phyloP scores from a whole-genome alignment of 306 rosid genomes.

The Luffa aegyptiaca region DNA sequence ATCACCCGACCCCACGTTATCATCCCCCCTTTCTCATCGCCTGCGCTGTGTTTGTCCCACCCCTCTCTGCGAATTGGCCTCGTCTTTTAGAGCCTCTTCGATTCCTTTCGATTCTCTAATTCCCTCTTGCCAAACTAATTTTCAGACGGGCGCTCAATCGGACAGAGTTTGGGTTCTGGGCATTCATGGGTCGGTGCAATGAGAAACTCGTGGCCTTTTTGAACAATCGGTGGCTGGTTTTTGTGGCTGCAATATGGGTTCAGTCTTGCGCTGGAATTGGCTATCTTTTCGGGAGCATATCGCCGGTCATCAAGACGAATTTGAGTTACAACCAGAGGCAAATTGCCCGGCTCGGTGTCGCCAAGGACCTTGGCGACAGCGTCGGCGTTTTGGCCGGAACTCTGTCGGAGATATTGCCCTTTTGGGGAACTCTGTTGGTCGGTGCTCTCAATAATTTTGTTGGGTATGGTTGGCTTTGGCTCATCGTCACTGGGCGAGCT shows the following conservation, averaged over 20 bases:
- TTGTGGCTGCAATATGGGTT: slow-evolving; percentile 91
- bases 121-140: not conserved
- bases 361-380: slow-evolving; percentile 79
- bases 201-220: slow-evolving; percentile 38
- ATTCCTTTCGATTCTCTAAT: not conserved
- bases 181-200: slow-evolving; percentile 23
- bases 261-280: slow-evolving; percentile 94
- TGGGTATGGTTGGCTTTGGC: slow-evolving; percentile 88
- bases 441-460: slow-evolving; percentile 56
- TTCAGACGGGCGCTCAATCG: no score
- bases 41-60: not conserved
- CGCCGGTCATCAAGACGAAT: slow-evolving; percentile 64
- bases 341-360: slow-evolving; percentile 63
- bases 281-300: slow-evolving; percentile 78
- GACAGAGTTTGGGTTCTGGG: not conserved
- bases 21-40: not conserved
- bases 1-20: not conserved
- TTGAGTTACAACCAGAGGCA: slow-evolving; percentile 65
- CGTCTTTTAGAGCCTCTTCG: not conserved
- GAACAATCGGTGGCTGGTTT: slow-evolving; percentile 78
- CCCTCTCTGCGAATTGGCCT: not conserved
- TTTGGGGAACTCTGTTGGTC: slow-evolving; percentile 60
- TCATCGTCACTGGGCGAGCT: slow-evolving; percentile 48
- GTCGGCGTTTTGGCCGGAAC: slow-evolving; percentile 77
- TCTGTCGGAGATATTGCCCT: slow-evolving; percentile 62